phyloP scores from a whole-genome alignment of 2,329 filamentous ascomycete species.

The Coniochaeta hoffmannii region DNA sequence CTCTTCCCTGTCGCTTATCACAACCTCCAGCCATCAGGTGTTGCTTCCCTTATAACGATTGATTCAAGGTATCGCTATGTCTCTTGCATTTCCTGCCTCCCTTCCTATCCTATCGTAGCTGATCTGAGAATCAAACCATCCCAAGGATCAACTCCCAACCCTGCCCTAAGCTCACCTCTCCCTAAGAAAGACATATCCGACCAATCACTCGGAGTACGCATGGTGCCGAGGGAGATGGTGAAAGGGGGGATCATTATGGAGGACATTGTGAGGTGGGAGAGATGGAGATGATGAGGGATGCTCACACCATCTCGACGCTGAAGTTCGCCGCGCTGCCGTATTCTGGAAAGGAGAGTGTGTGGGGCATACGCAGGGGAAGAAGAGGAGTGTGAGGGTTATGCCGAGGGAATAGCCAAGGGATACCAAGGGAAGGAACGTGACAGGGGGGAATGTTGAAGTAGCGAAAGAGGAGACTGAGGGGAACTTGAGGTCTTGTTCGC shows the following conservation, averaged over 20 bases:
- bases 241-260: constrained; percentile 24
- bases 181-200: no score
- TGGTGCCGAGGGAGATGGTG: constrained; percentile 59
- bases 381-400: constrained; percentile 55
- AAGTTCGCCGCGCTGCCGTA: constrained; percentile 73
- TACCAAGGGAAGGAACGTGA: constrained; percentile 27
- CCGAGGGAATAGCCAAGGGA: constrained; percentile 67
- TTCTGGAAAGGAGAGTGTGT: constrained; percentile 62
- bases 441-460: background rate
- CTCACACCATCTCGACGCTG: constrained; percentile 74
- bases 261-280: constrained; percentile 40
- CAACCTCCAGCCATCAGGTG: no score
- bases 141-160: no score
- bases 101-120: no score
- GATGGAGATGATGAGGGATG: constrained; percentile 68
- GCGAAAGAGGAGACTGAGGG: constrained; percentile 47
- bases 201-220: constrained; percentile 80
- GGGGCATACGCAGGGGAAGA: constrained; percentile 64
- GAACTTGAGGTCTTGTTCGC: constrained; percentile 76
- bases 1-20: no score
- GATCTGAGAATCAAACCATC: no score
- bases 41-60: no score
- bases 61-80: no score
- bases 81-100: no score
- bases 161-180: no score